Conservation (phyloP, 352 stramenopile species). For the Elongisporangium prolatum region DNA sequence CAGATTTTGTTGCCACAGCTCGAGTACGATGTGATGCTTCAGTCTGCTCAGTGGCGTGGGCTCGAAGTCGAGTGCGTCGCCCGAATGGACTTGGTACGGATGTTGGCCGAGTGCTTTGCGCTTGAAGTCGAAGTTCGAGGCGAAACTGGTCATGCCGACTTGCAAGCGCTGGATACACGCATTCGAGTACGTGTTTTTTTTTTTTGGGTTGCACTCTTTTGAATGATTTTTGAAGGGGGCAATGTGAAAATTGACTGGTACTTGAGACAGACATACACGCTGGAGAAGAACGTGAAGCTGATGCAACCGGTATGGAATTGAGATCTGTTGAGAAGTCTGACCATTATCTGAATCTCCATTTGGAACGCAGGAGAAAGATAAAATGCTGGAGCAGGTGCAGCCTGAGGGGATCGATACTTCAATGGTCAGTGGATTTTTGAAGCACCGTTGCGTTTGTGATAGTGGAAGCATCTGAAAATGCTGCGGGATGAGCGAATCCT, state of each 20-base stretch:
- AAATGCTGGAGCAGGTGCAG: slow-evolving; percentile 26
- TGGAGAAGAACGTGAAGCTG: slow-evolving; percentile 24
- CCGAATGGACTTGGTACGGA: slow-evolving; percentile 82
- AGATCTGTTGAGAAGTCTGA: neutral
- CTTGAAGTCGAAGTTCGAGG: slow-evolving; percentile 67
- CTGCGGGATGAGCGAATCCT: slow-evolving; percentile 26
- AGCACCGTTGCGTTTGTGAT: neutral
- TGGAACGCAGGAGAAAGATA: slow-evolving; percentile 28
- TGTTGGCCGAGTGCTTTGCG: slow-evolving; percentile 81
- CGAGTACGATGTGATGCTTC: slow-evolving; percentile 64
- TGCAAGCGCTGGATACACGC: slow-evolving; percentile 36
- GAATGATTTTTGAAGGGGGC: too few species aligned
- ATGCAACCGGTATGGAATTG: slow-evolving; percentile 20
- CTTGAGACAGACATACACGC: slow-evolving; percentile 18
- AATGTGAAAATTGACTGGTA: neutral
- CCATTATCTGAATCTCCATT: neutral
- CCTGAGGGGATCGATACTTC: neutral
- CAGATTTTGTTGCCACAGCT: slow-evolving; percentile 80
- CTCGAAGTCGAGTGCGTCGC: slow-evolving; percentile 73
- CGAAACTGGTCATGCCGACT: slow-evolving; percentile 27
- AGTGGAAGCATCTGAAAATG: slow-evolving; percentile 46
- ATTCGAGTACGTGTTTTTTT: slow-evolving; percentile 46
- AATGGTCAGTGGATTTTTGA: neutral
- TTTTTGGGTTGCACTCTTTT: too few species aligned
- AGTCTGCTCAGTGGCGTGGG: slow-evolving; percentile 61